Evolutionary conservation across 495 filamentous ascomycete species (phyloP).

Genomic region (Neurospora sp.): DNA sequence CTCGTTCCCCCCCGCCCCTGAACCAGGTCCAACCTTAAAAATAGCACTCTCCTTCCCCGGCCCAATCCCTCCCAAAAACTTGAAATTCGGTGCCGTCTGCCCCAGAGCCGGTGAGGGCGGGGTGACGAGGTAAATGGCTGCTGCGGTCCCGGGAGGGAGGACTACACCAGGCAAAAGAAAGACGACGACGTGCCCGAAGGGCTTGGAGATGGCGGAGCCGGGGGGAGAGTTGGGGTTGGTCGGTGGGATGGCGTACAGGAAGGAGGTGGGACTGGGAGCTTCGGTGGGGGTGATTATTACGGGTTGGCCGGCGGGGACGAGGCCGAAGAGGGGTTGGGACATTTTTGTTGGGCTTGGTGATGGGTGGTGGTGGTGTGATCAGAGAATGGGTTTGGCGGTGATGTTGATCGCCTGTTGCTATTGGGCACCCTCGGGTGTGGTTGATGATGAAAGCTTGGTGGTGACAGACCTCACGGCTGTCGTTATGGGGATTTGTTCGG

Average conservation of each 20-base stretch:
- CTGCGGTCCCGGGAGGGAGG: conserved; percentile 67
- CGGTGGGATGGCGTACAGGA: conserved; percentile 36
- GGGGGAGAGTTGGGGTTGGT: conserved; percentile 1
- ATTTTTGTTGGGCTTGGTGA: conserved; percentile 5
- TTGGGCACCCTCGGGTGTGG: not conserved
- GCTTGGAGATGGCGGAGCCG: conserved; percentile 4
- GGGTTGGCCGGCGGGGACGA: conserved; percentile 41
- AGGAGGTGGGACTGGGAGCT: conserved; percentile 26
- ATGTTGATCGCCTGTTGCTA: not conserved
- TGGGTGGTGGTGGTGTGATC: not conserved
- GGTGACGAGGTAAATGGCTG: conserved; percentile 74
- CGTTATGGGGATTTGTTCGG: not conserved
- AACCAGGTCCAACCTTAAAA: conserved; percentile 49
- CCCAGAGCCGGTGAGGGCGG: conserved; percentile 13
- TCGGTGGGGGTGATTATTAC: conserved; percentile 34
- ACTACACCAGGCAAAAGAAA: conserved; percentile 76
- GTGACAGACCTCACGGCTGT: not conserved
- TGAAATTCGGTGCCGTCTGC: conserved; percentile 44
- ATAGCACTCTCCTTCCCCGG: conserved; percentile 83
- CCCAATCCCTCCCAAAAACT: conserved; percentile 78
- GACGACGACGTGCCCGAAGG: conserved; percentile 72
- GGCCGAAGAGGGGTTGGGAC: conserved; percentile 34
- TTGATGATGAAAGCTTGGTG: not conserved
- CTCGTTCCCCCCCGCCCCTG: conserved; percentile 18
- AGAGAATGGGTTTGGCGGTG: not conserved